Base-by-base conservation (phyloP, 768 basidiomycete genomes). In the Hygrophoropsis aurantiaca region DNA sequence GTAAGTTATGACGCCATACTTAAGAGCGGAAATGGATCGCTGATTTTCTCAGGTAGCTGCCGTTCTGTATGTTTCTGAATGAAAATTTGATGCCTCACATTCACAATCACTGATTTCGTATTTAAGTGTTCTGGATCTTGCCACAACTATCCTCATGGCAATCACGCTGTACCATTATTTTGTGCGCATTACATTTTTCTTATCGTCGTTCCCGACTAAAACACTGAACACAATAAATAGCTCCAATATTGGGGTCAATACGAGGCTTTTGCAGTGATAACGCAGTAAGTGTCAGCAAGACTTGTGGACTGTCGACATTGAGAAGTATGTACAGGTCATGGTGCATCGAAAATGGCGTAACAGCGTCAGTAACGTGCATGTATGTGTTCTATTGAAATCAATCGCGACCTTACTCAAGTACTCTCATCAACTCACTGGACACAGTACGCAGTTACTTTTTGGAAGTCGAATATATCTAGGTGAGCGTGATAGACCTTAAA, bases 101-200 rank as follows among this genome's bases (percentile, higher is more conserved):
- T 44, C 35, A 11, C 37, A 21, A 16, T 47, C n/a, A 40, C 2
- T 21, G 13, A 27, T 44, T 56, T 40, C 24, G n/a, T 32, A 40
- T 23, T 2, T 44, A 27, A 56, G 55, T 19, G 33, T 56, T 32
- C 30, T 56, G 36, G 55, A 56, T 40, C 50, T 53, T 13, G 44
- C 54, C 19, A 46, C 54, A 16, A 56, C 46, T 44, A 2, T 56
- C 30, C 23, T 56, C 21, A 56, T 56, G 44, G 55, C 50, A 3
- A n/a, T 39, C 18, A 56, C 55, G 3, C 48, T 56, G 19, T 57
- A 52, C 27, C 33, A 52, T 20, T 56, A 56, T 46, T 56, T 56
- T 23, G 55, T 56, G 16, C 36, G 55, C 27, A 6, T 52, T 19
- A n/a, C n/a, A n/a, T n/a, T n/a, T n/a, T n/a, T n/a, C n/a, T n/a